A percentile compares a stretch with the other conserved stretches of the same genome.
phyloP scores from a whole-genome alignment of 2,329 filamentous ascomycete genomes.

The Grosmannia penicillata region DNA sequence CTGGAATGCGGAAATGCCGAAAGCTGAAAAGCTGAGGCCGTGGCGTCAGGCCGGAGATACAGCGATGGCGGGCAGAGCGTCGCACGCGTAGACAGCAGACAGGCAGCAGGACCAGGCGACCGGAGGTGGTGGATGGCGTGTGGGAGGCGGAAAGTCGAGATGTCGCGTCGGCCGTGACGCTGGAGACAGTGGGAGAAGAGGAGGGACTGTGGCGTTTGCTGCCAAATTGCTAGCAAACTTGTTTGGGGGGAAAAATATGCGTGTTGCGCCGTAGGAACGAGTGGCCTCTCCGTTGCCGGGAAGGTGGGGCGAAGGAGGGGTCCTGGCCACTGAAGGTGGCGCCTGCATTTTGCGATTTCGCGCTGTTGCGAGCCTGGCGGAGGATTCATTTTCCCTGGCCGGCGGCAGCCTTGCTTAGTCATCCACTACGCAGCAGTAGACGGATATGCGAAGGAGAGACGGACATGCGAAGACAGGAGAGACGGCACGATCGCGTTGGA shows the following conservation, averaged over 20 bases:
- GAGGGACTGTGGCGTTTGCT: slow-evolving; percentile 1
- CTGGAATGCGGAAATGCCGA: background rate
- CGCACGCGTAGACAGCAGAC: too few species aligned
- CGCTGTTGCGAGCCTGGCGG: background rate
- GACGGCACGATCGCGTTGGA: too few species aligned
- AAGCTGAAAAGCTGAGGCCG: too few species aligned
- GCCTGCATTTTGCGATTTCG: background rate
- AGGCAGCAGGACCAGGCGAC: too few species aligned
- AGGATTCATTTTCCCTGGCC: slow-evolving; percentile 1
- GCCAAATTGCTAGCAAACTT: background rate
- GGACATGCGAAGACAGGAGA: too few species aligned
- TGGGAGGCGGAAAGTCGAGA: too few species aligned
- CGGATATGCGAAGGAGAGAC: too few species aligned
- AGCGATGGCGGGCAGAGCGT: background rate
- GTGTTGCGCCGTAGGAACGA: background rate
- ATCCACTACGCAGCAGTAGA: background rate
- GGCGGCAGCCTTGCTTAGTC: slow-evolving; percentile 6
- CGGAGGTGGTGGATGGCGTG: too few species aligned
- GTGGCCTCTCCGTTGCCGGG: slow-evolving; percentile 7
- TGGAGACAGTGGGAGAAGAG: background rate
- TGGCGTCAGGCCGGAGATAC: too few species aligned
- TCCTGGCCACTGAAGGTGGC: background rate
- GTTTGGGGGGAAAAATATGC: slow-evolving; percentile 1
- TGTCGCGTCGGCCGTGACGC: background rate
- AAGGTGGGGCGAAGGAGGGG: slow-evolving; percentile 10